These are phyloP conservation scores for Fusarium hostae DNA, from an alignment of 2,329 filamentous ascomycete genomes.

Conservation along the genomic window DNA sequence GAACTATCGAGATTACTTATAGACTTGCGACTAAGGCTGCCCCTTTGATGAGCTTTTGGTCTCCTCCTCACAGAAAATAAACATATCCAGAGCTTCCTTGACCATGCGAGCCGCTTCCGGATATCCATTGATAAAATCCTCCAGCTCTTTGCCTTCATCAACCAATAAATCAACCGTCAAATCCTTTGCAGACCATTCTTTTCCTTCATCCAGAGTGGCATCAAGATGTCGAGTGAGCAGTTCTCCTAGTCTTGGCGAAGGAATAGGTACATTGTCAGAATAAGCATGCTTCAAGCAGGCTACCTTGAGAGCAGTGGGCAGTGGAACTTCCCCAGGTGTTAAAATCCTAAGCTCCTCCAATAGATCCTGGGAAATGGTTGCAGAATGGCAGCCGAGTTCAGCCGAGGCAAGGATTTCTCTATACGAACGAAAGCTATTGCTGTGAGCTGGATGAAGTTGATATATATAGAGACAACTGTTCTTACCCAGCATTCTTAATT, in stretches of 20 bases:
- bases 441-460: background rate
- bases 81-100: background rate
- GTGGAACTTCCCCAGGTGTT: too few species aligned
- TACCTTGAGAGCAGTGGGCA: background rate
- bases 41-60: background rate
- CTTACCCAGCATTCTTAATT: background rate
- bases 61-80: background rate
- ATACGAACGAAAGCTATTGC: background rate
- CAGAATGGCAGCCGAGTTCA: background rate
- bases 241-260: background rate
- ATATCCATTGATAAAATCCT: background rate
- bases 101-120: background rate
- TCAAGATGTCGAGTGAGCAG: background rate
- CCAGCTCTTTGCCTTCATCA: background rate
- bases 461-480: rapidly evolving
- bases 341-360: background rate
- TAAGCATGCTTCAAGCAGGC: background rate
- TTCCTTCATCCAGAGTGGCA: background rate
- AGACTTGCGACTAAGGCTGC: background rate
- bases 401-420: background rate
- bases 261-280: background rate
- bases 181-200: background rate
- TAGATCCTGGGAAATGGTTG: background rate
- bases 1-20: rapidly evolving
- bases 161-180: background rate